Evolutionary conservation across 441 rosid species (phyloP), one percentile per base, ranked within the genome.

Genomic region (Syzygium malaccense): DNA sequence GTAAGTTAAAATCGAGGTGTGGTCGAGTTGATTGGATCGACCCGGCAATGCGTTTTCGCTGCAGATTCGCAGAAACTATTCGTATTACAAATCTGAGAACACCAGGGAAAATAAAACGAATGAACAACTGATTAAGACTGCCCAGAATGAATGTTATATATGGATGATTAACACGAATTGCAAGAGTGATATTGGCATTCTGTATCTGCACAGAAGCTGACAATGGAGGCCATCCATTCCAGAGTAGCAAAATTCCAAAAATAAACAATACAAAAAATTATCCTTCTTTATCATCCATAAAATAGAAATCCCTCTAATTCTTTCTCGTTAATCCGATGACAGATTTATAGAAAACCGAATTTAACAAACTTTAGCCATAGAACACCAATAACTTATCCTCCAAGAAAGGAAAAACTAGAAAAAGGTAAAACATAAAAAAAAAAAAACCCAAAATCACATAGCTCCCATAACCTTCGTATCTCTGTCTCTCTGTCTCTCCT

Each of bases 1-100:
- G 6, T 2, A 0, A 45, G 41, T 1, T 7, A 41, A 12, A 75
- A 75, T 11, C 0, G 9, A 45, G 83, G 25, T 26, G 17, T 28
- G 12, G 14, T 41, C 0, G 1, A 1, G 51, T 41, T 37, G n/a
- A n/a, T 41, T n/a, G 15, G 10, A 75, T 75, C 18, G 5, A 23
- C 26, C 51, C 15, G 0, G 28, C 28, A 2, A 75, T 6, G 83
- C 1, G 83, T 41, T 75, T 12, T 75, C 2, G 17, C n/a, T 23
- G 18, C 18, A 23, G 18, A 75, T 75, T 75, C 3, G 10, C 1
- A 0, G 53, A 75, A 75, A 41, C n/a, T 23, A 41, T 75, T 23
- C n/a, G 4, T 13, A 41, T 23, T 71, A 37, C 49, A 12, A 71
- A 11, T 7, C 3, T 23, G 83, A 37, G 41, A 71, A 20, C n/a